Evolutionary conservation across 768 basidiomycete species (phyloP).

Genomic region (Lentinula guzmanii): DNA sequence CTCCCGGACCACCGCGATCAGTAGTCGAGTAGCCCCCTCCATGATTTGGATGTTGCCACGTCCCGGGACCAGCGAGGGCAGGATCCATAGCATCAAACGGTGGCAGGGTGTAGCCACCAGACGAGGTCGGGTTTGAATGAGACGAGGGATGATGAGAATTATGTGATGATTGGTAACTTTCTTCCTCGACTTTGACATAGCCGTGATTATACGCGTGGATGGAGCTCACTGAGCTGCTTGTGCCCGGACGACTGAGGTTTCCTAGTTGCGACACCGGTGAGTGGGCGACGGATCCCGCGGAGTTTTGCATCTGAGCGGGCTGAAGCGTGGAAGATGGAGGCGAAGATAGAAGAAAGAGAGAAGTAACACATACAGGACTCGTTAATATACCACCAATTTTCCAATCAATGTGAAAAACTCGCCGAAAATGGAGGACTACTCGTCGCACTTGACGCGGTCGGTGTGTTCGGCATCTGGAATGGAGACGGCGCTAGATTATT

Average conservation of each 20-base stretch:
- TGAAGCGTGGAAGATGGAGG: slow-evolving; percentile 23
- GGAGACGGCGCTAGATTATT: slow-evolving; percentile 41
- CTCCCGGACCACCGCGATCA: slow-evolving; percentile 1
- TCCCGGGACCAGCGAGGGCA: not conserved
- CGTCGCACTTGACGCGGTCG: slow-evolving; percentile 65
- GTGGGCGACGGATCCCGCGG: slow-evolving; percentile 19
- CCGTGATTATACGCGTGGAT: not conserved
- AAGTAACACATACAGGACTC: slow-evolving; percentile 14
- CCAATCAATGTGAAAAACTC: slow-evolving; percentile 51
- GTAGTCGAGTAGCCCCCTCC: not conserved
- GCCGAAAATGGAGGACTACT: slow-evolving; percentile 84
- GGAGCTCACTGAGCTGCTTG: slow-evolving; percentile 1
- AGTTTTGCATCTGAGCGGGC: slow-evolving; percentile 64
- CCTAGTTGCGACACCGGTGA: not conserved
- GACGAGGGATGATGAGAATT: not conserved
- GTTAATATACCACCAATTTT: slow-evolving; percentile 50
- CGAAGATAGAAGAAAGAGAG: slow-evolving; percentile 28
- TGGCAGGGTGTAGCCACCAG: not conserved
- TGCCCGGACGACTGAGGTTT: slow-evolving; percentile 4
- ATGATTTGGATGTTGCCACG: not conserved
- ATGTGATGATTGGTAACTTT: slow-evolving; percentile 4
- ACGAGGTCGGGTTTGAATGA: not conserved
- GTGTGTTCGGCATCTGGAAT: slow-evolving; percentile 66
- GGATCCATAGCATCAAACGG: slow-evolving; percentile 4
- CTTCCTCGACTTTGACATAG: slow-evolving; percentile 8